Percentiles rank a stretch among this genome's conserved stretches.
Evolutionary conservation across 306 rosid species (phyloP).

Genomic region (Trichosanthes cucumerina): DNA sequence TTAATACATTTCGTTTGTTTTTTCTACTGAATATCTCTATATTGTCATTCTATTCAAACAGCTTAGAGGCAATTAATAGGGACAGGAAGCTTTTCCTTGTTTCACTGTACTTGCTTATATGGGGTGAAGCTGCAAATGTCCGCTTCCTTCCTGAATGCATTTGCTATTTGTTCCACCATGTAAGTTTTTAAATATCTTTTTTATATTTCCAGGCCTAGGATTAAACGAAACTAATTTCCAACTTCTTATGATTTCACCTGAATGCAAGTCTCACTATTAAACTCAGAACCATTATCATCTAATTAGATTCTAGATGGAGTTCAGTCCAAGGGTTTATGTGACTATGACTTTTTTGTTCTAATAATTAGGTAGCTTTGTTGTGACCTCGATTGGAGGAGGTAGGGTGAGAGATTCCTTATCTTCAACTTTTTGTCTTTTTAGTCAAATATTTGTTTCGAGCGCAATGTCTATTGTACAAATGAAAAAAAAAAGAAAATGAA

Average conservation of each 20-base stretch:
- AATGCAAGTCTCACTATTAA: background rate
- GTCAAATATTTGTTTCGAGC: background rate
- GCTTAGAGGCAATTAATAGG: slow-evolving; percentile 80
- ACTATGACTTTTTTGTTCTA: background rate
- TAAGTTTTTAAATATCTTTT: slow-evolving; percentile 28
- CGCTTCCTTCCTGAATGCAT: slow-evolving; percentile 98
- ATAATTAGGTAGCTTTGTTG: background rate
- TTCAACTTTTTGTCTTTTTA: background rate
- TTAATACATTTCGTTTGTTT: slow-evolving; percentile 12
- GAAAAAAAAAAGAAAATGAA: background rate
- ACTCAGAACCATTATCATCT: background rate
- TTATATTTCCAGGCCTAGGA: background rate
- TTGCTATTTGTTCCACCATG: slow-evolving; percentile 91
- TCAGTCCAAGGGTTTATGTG: background rate
- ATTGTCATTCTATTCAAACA: slow-evolving; percentile 28
- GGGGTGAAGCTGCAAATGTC: slow-evolving; percentile 99
- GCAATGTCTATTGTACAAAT: background rate
- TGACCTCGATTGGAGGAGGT: background rate
- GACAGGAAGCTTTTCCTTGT: slow-evolving; percentile 76
- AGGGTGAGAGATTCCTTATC: background rate
- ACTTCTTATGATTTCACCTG: background rate
- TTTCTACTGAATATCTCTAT: slow-evolving; percentile 15
- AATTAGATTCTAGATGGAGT: background rate
- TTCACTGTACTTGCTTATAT: slow-evolving; percentile 81
- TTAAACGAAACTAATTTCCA: background rate